Base-by-base conservation (phyloP, 441 rosid species). In the Erodium chrysanthum region DNA sequence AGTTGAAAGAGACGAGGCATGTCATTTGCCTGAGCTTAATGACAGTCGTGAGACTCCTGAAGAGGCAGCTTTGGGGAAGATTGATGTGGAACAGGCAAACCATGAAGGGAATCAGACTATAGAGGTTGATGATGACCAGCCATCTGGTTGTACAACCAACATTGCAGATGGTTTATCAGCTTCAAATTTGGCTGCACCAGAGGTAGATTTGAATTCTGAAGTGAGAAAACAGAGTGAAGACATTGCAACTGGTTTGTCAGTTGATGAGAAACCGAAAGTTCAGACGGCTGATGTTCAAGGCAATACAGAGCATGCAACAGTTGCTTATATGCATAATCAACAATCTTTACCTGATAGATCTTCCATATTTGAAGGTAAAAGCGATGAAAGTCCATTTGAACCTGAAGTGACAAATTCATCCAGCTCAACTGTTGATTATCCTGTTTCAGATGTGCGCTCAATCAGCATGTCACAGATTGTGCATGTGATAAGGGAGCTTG, bases 401-500 rank as follows among this genome's bases (percentile, higher is more conserved):
- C 70, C 66, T 56, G 77, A 74, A 74, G 58, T 44, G 12, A 50
- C 69, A 60, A 75, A 60, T 73, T 76, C 69, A 65, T 71, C 81
- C 35, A 79, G 61, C 63, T 81, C 70, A 50, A 75, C 23, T 40
- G 59, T 67, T 37, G 64, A 67, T 68, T 73, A 79, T 70, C 71
- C 76, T 74, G 66, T 33, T 76, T 79, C 61, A 31, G 89, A 81
- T 80, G 79, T 66, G 44, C 65, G 61, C 70, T 66, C 85, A 29
- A 62, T 84, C 68, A 77, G 78, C 75, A 75, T 87, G 70, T 67
- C 70, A 44, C 83, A 88, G 76, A 85, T 89, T 50, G 70, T 78
- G 35, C 87, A 83, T 71, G 75, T 74, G 61, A 78, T 89, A 68
- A 80, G 77, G 75, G 80, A 80, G 70, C 96, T 89, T 52, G 71